Base-by-base conservation (phyloP, 2,329 filamentous ascomycete genomes). In the Talaromyces funiculosus region DNA sequence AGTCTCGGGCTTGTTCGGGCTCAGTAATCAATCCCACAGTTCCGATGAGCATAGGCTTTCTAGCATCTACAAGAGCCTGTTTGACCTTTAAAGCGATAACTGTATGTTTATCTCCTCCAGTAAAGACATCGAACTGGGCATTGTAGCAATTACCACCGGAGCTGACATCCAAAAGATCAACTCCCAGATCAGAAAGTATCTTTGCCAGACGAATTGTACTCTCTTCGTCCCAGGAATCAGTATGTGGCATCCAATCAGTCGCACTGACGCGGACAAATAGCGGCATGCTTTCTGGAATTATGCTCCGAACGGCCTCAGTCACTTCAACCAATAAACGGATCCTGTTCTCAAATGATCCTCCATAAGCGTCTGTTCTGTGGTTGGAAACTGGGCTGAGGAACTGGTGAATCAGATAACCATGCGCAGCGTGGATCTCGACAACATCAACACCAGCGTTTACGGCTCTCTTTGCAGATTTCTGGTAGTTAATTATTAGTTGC, bases 261-360 rank as follows among this genome's bases (percentile, higher is more conserved):
- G 85, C 87, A 57, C 83, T 86, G 68, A 92, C 84, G 12, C 90
- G 83, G 16, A 90, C 76, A 67, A 92, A 86, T 0, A 92, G 76
- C 0, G 90, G 90, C 83, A 87, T n/a, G n/a, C 75, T 73, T 8
- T 83, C 75, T 0, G 88, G 88, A 0, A 92, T 86, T 0, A 77
- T 81, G 1, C 85, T 81, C 26, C 59, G n/a, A n/a, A 31, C 29
- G 6, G 29, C 29, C 29, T 31, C 9, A 1, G 9, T 9, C 29
- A 31, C 29, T 9, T 31, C 29, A 7, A 31, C 6, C 29, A 31
- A 5, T 9, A 31, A 9, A 7, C 29, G 6, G 6, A 9, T 9
- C 9, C 29, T 5, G 29, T 31, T 31, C 29, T 31, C 29, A 5
- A 9, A 7, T 2, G 29, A 31, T 7, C 29, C 29, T 7, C 29